phyloP scores from a whole-genome alignment of 1,284 basidiomycete species.

The Wolfiporia cocos region DNA sequence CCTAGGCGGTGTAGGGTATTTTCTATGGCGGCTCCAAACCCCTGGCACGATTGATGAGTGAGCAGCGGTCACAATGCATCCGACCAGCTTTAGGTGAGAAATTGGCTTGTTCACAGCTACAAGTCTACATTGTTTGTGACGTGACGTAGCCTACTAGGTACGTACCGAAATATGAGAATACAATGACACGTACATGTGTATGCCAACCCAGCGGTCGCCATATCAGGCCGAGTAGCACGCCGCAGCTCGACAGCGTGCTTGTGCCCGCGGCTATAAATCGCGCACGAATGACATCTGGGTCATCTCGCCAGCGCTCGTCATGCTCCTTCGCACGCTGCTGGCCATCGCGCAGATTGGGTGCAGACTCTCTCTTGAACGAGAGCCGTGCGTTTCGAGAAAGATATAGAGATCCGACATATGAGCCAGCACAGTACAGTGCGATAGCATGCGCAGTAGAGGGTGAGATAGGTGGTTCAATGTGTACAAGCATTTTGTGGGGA shows the following conservation, averaged over 20 bases:
- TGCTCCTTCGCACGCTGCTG: slow-evolving; percentile 14
- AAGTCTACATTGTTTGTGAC: no score
- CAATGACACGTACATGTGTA: slow-evolving; percentile 25
- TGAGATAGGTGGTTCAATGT: slow-evolving; percentile 20
- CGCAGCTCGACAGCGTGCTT: slow-evolving; percentile 50
- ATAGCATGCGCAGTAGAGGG: slow-evolving; percentile 21
- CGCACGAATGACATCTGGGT: slow-evolving; percentile 68
- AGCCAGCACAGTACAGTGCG: slow-evolving; percentile 22
- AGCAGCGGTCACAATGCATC: no score
- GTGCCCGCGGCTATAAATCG: slow-evolving; percentile 53
- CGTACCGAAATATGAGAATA: neutral
- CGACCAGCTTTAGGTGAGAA: no score
- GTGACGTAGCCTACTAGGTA: neutral
- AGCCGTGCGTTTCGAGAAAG: slow-evolving; percentile 23
- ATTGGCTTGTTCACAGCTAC: no score
- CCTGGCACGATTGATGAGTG: no score
- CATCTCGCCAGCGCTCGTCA: slow-evolving; percentile 57
- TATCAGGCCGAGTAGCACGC: slow-evolving; percentile 35
- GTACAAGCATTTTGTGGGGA: no score
- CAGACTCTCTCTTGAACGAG: slow-evolving; percentile 13
- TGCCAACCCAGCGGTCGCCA: slow-evolving; percentile 22
- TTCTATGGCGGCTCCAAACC: slow-evolving; percentile 10
- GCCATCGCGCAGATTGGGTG: slow-evolving; percentile 9
- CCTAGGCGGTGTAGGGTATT: slow-evolving; percentile 24
- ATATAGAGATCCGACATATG: slow-evolving; percentile 28